A percentile compares a stretch with the other conserved stretches of the same genome.
Conservation (phyloP, 371 early-diverging fungal genomes). For the Rhizopus stolonifer region DNA sequence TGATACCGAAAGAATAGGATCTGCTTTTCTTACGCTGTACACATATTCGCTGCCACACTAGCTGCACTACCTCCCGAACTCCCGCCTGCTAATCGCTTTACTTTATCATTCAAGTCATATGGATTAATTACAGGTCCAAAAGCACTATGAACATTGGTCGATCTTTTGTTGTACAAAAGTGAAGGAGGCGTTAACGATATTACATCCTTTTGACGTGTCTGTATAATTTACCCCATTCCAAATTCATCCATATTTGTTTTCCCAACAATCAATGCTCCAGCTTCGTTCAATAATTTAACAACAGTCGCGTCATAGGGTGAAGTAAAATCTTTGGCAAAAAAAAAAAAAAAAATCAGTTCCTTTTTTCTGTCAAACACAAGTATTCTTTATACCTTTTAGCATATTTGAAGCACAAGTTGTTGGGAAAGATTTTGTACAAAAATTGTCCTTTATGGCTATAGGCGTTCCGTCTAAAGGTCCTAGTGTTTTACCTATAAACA, state of each 20-base stretch:
- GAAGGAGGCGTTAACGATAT: too few relatives aligned
- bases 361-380: background rate
- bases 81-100: constrained; percentile 75
- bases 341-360: too few relatives aligned
- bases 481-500: constrained; percentile 7
- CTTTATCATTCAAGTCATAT: constrained; percentile 8
- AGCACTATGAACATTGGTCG: constrained; percentile 53
- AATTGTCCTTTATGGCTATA: constrained; percentile 74
- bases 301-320: constrained; percentile 84
- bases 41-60: constrained; percentile 81
- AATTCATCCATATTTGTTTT: constrained; percentile 96
- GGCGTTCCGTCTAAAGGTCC: constrained; percentile 60
- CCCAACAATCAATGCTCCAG: constrained; percentile 78
- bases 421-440: constrained; percentile 59
- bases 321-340: constrained; percentile 48
- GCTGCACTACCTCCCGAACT: constrained; percentile 94
- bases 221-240: constrained; percentile 84
- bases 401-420: constrained; percentile 73
- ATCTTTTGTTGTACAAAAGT: constrained; percentile 23
- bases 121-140: constrained; percentile 59
- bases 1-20: too few relatives aligned
- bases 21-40: constrained; percentile 61
- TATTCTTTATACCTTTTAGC: constrained; percentile 51
- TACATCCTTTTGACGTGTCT: background rate
- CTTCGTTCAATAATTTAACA: constrained; percentile 55